A percentile compares a stretch with the other conserved stretches of the same genome.
Evolutionary conservation across 164 flowering plant species (phyloP).

Genomic region (Vitis vinifera): ASM3070453v1 NC_081819.1:22186501-22187000

Average conservation of each 20-base stretch:
- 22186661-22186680: conserved; percentile 1
- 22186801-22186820: conserved; percentile 87
- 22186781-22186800: conserved; percentile 64
- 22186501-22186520: too few species aligned
- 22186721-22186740: conserved; percentile 90
- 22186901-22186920: conserved; percentile 96
- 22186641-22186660: conserved; percentile 4
- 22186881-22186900: conserved; percentile 95
- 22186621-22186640: not conserved
- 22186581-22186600: too few species aligned
- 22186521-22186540: too few species aligned
- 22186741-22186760: conserved; percentile 57
- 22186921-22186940: conserved; percentile 81
- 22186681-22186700: conserved; percentile 57
- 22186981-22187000: conserved; percentile 85
- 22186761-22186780: conserved; percentile 56
- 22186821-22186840: conserved; percentile 94
- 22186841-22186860: conserved; percentile 85
- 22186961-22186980: conserved; percentile 83
- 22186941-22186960: conserved; percentile 97
- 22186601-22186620: conserved; percentile 2
- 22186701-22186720: conserved; percentile 78
- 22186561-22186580: too few species aligned
- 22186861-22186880: conserved; percentile 87
- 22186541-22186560: too few species aligned